Evolutionary conservation across 306 rosid genomes (phyloP).

Genomic region (Senna siamea): DNA sequence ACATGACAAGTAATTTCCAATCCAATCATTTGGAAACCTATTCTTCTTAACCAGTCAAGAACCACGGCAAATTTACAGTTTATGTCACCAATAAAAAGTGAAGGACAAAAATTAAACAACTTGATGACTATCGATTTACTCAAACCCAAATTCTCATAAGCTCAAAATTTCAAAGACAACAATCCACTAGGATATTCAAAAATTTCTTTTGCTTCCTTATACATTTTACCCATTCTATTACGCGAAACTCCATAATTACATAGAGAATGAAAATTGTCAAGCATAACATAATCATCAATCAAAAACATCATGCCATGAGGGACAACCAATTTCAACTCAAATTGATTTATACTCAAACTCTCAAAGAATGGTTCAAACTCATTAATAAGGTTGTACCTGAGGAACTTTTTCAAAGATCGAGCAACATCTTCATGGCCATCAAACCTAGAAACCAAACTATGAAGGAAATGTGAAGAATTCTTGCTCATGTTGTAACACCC

Average conservation of each 20-base stretch:
- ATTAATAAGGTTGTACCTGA: conserved; percentile 72
- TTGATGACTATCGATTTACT: conserved; percentile 56
- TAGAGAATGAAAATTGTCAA: conserved; percentile 62
- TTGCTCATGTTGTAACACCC: too few relatives aligned
- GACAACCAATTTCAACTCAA: conserved; percentile 51
- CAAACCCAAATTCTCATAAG: conserved; percentile 70
- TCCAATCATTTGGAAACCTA: conserved; percentile 67
- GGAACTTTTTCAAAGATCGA: conserved; percentile 48
- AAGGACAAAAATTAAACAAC: conserved; percentile 70
- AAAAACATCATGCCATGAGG: conserved; percentile 58
- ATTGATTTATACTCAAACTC: conserved; percentile 66
- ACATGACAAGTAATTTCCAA: conserved; percentile 55
- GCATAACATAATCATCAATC: conserved; percentile 58
- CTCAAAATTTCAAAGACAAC: conserved; percentile 56
- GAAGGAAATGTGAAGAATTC: conserved; percentile 66
- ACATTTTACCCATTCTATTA: conserved; percentile 65
- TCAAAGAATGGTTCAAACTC: conserved; percentile 89
- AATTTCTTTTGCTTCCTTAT: conserved; percentile 64
- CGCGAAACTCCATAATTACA: conserved; percentile 67
- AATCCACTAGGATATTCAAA: conserved; percentile 56
- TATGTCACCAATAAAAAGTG: conserved; percentile 60
- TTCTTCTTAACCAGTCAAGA: conserved; percentile 55
- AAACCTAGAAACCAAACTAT: conserved; percentile 49
- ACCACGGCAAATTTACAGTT: conserved; percentile 50
- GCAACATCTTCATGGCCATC: conserved; percentile 46